A percentile compares a stretch with the other conserved stretches of the same genome.
Conservation (phyloP, 257 asterid genomes). For the Scutellaria minor region DNA sequence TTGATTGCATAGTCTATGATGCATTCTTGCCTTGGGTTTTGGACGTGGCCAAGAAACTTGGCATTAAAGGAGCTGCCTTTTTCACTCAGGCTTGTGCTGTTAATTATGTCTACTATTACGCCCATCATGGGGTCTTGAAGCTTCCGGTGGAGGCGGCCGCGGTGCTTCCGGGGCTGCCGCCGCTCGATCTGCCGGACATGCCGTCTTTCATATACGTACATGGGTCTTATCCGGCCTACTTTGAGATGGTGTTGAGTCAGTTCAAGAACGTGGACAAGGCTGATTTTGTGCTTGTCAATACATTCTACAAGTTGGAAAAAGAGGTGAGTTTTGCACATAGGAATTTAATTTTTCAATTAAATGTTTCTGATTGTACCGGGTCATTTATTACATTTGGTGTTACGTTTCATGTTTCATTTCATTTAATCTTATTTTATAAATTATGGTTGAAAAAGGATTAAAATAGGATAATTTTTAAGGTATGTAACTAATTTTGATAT, state of each 20-base stretch:
- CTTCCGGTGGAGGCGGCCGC: slow-evolving; percentile 50
- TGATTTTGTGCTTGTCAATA: slow-evolving; percentile 70
- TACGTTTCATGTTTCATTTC: no score
- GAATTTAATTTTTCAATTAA: neutral
- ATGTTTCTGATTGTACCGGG: no score
- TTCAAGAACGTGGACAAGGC: slow-evolving; percentile 64
- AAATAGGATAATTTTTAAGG: no score
- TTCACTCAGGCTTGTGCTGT: slow-evolving; percentile 83
- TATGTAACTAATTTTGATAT: no score
- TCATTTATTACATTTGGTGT: no score
- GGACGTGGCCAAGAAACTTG: slow-evolving; percentile 53
- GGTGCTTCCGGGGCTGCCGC: slow-evolving; percentile 64
- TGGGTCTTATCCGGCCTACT: slow-evolving; percentile 77
- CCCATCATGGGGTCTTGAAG: slow-evolving; percentile 49
- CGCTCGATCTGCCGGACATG: slow-evolving; percentile 57
- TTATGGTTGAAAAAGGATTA: no score
- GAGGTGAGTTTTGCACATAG: slow-evolving; percentile 36
- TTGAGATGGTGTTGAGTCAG: slow-evolving; percentile 58
- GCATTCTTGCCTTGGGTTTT: slow-evolving; percentile 77
- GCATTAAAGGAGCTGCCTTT: slow-evolving; percentile 52
- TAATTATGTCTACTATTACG: slow-evolving; percentile 62
- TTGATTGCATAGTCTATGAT: slow-evolving; percentile 71
- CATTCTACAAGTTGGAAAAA: slow-evolving; percentile 66
- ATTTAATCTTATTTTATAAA: no score
- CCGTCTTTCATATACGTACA: slow-evolving; percentile 65